Base-by-base conservation (phyloP, 78 protist species). In the Dictyostelium capitatum region DNA sequence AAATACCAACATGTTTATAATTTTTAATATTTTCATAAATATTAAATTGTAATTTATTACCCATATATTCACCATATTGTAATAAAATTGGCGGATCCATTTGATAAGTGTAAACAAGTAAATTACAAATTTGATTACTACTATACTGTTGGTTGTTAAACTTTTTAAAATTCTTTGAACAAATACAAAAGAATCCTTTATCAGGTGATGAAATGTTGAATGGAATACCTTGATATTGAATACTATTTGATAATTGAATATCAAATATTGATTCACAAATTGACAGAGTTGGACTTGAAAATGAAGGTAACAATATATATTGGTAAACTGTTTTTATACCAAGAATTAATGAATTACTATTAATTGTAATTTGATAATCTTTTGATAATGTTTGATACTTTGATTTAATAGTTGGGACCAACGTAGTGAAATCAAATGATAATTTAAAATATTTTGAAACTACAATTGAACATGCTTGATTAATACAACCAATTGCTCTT, bases 81-180 rank as follows among this genome's bases (percentile, higher is more conserved):
- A 37, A 23, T 12, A 77, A 50, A 28, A 77, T 77, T 15, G 82
- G 82, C 7, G 57, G 41, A 77, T 77, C 82, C 57, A 77, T 50
- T 50, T 77, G 82, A 50, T 28, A 28, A 25, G 82, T 77, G 25
- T 77, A 77, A 50, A 77, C 64, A 23, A 77, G 28, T 6, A 77
- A 14, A 19, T 23, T 28, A 77, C 82, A 77, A 28, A 25, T 5
- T 28, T 77, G 82, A 11, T 25, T 25, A 77, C 82, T 77, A 46
- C 15, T 37, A 14, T 23, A 77, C n/a, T 50, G 15, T 46, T 46
- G 23, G 19, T 50, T 77, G 17, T 12, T 48, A 77, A 50, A 77
- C 23, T 14, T 37, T 73, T 73, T 73, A 73, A 46, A 73, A 32
- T 73, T 73, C 47, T 73, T 73, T 46, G 57, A 37, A 73, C 79